phyloP scores from a whole-genome alignment of 2,329 filamentous ascomycete species.

The Xylaria digitata region DNA sequence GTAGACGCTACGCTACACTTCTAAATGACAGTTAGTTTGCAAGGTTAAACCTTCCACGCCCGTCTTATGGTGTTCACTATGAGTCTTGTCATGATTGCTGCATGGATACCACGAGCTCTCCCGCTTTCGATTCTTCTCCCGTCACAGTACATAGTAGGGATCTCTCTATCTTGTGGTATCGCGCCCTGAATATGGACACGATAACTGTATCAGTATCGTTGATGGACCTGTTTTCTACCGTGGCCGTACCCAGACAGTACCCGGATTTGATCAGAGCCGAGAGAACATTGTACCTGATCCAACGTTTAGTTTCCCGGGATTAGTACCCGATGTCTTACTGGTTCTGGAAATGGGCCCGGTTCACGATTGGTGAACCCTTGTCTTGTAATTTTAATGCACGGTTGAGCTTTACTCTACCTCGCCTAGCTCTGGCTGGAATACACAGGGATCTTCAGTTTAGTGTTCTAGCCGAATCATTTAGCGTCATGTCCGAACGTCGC shows the following conservation, averaged over 20 bases:
- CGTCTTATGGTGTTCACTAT: not conserved
- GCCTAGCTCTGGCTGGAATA: slow-evolving; percentile 30
- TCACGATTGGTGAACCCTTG: slow-evolving; percentile 43
- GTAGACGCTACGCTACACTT: not conserved
- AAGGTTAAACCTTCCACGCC: slow-evolving; percentile 12
- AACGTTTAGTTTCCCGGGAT: slow-evolving; percentile 13
- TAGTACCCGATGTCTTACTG: slow-evolving; percentile 31
- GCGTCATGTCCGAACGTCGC: slow-evolving; percentile 7
- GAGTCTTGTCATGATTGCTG: not conserved
- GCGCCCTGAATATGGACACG: not conserved
- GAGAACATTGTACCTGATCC: slow-evolving; percentile 19
- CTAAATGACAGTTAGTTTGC: slow-evolving; percentile 8
- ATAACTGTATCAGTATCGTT: not conserved
- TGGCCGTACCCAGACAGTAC: no score
- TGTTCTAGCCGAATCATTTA: not conserved
- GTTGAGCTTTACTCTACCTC: slow-evolving; percentile 41
- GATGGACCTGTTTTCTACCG: not conserved
- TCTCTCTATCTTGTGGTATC: not conserved
- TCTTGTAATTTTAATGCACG: slow-evolving; percentile 47
- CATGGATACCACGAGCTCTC: not conserved
- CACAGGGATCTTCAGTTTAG: slow-evolving; percentile 34
- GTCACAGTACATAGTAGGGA: not conserved
- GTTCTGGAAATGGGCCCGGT: slow-evolving; percentile 29
- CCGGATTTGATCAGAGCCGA: slow-evolving; percentile 1
- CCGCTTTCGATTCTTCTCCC: not conserved